Percentiles rank a stretch among this genome's conserved stretches.
These are phyloP conservation scores for Populus tremula DNA, from an alignment of 345 rosid species.

Conservation along the genomic window DNA sequence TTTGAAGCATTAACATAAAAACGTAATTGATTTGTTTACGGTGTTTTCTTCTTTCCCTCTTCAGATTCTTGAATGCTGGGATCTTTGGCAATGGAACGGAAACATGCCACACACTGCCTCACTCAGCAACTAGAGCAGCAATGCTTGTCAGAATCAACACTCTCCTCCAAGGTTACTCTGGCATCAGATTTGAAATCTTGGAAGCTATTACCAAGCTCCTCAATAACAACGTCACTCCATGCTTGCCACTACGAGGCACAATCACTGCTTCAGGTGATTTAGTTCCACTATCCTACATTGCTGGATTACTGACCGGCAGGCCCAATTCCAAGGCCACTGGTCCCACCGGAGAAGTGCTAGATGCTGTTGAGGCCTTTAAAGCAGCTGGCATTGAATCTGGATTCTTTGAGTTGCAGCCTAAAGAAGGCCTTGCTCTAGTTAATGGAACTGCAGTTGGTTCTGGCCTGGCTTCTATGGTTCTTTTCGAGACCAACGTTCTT, in stretches of 20 bases:
- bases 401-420: constrained; percentile 28
- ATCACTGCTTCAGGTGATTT: constrained; percentile 30
- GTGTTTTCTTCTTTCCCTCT: neutral
- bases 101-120: constrained; percentile 26
- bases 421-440: constrained; percentile 30
- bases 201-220: constrained; percentile 30
- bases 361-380: constrained; percentile 15
- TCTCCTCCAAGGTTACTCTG: constrained; percentile 31
- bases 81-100: constrained; percentile 26
- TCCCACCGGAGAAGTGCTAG: constrained; percentile 16
- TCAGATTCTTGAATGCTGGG: constrained; percentile 33
- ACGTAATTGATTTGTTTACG: neutral
- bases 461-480: constrained; percentile 25
- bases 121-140: constrained; percentile 24
- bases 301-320: constrained; percentile 24
- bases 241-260: constrained; percentile 25
- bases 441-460: constrained; percentile 33
- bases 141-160: constrained; percentile 35
- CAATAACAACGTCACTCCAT: constrained; percentile 25
- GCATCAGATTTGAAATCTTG: constrained; percentile 29
- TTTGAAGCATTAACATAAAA: neutral
- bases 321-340: constrained; percentile 27
- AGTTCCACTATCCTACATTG: constrained; percentile 25
- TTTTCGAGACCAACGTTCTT: constrained; percentile 23
- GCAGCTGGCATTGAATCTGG: constrained; percentile 18